phyloP scores from a whole-genome alignment of 176 grass and related monocot species.

The Oryza glumipatula region DNA sequence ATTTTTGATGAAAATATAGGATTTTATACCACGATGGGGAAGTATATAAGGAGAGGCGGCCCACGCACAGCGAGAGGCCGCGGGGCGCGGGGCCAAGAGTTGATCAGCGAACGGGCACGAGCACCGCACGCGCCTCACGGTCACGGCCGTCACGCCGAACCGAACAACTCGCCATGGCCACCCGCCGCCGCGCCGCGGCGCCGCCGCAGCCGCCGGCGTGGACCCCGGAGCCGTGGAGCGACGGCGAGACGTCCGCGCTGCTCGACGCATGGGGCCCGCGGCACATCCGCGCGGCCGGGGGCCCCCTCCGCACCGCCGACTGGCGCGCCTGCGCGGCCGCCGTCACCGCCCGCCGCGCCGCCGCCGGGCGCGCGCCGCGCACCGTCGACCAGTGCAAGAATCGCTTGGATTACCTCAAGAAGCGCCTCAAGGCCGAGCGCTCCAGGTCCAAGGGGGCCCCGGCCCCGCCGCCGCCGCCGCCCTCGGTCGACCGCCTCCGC shows the following conservation, averaged over 20 bases:
- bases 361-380: slow-evolving; percentile 42
- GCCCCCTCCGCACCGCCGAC: slow-evolving; percentile 45
- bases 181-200: slow-evolving; percentile 28
- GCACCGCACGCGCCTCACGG: slow-evolving; percentile 33
- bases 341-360: slow-evolving; percentile 49
- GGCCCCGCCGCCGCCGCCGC: not conserved
- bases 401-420: slow-evolving; percentile 68
- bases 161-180: slow-evolving; percentile 24
- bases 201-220: slow-evolving; percentile 34
- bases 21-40: not conserved
- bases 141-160: slow-evolving; percentile 14
- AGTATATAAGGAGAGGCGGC: not conserved
- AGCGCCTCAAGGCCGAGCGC: slow-evolving; percentile 55
- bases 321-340: slow-evolving; percentile 60
- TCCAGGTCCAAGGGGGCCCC: not conserved
- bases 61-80: not conserved
- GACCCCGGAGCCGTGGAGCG: slow-evolving; percentile 57
- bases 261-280: slow-evolving; percentile 54
- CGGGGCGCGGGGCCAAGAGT: not conserved
- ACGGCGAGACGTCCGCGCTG: slow-evolving; percentile 52
- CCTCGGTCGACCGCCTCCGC: slow-evolving; percentile 38
- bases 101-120: slow-evolving; percentile 19
- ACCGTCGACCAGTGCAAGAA: slow-evolving; percentile 73
- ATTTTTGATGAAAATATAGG: too few species aligned
- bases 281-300: slow-evolving; percentile 45